A percentile compares a stretch with the other conserved stretches of the same genome.
Conservation (phyloP, 2,329 filamentous ascomycete species). For the Dothiorella sarmentorum region DNA sequence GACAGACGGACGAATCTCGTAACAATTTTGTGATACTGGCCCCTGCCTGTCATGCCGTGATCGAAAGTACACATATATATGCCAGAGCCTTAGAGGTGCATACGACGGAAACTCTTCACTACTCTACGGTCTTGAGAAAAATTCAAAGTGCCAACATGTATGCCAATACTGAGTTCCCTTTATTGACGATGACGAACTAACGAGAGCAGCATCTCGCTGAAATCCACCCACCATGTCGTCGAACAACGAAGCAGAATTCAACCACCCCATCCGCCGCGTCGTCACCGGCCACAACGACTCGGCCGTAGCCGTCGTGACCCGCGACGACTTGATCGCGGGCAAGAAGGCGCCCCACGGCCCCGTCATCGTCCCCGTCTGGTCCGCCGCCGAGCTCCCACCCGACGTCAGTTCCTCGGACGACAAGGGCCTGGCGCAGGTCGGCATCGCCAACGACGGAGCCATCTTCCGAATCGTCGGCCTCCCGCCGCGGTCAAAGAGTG, state of each 20-base stretch:
- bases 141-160: too few species aligned
- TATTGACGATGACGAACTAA: too few species aligned
- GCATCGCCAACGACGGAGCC: background rate
- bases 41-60: too few species aligned
- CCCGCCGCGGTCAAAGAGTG: background rate
- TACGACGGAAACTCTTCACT: too few species aligned
- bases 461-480: background rate
- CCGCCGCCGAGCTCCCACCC: conserved; percentile 2
- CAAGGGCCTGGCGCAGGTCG: background rate
- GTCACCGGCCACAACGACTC: background rate
- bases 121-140: too few species aligned
- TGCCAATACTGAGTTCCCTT: too few species aligned
- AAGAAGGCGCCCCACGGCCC: background rate
- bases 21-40: too few species aligned
- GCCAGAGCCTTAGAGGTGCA: too few species aligned
- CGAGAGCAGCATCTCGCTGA: too few species aligned
- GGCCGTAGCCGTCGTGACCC: background rate
- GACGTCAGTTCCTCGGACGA: background rate
- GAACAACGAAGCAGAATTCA: conserved; percentile 6
- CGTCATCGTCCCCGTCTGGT: background rate
- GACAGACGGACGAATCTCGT: too few species aligned
- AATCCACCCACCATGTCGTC: background rate
- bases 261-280: background rate
- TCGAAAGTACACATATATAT: too few species aligned
- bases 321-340: background rate